Base-by-base conservation (phyloP, 805 yeast species). In the Saturnispora gosingensis region DNA sequence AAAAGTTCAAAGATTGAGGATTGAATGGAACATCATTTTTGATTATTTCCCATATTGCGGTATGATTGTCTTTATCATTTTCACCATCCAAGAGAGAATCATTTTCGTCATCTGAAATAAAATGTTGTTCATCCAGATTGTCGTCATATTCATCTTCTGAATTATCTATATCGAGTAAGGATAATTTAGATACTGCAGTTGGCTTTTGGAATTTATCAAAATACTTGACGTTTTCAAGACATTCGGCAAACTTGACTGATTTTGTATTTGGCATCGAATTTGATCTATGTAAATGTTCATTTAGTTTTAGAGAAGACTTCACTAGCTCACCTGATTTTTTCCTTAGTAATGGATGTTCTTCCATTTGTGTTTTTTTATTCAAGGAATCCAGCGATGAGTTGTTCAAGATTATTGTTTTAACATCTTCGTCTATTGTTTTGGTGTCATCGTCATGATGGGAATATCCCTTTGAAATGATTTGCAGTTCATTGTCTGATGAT, bases 121-220 rank as follows among this genome's bases (percentile, higher is more conserved):
- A 58, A 6, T 55, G 57, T 7, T 59, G 61, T 15, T 45, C 46
- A 7, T 50, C 39, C 10, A n/a, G 2, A 2, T 18, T 20, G 16
- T 38, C 42, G 16, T 38, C 42, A 16, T n/a, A 24, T 28, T 38
- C 27, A 38, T 60, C 60, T 18, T 43, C 47, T 13, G 47, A 49
- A 34, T 43, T 45, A 43, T 49, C 51, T 6, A n/a, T 11, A 44
- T 44, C 44, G 10, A 32, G 24, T 44, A 30, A 18, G 22, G 38
- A 22, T 25, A 72, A 68, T 0, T 30, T 30, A 30, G 85, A 80
- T n/a, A 83, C 84, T 2, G 84, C 75, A 10, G 74, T 71, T 30
- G 89, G 88, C 55, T 76, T 77, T 47, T 78, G 82, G 27, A 67
- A 64, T 43, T 81, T 81, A 58, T 80, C 79, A 61, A 84, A 83